Evolutionary conservation across 805 yeast genomes (phyloP), one percentile per base, ranked within the genome.

Genomic region (Candida insectalens): DNA sequence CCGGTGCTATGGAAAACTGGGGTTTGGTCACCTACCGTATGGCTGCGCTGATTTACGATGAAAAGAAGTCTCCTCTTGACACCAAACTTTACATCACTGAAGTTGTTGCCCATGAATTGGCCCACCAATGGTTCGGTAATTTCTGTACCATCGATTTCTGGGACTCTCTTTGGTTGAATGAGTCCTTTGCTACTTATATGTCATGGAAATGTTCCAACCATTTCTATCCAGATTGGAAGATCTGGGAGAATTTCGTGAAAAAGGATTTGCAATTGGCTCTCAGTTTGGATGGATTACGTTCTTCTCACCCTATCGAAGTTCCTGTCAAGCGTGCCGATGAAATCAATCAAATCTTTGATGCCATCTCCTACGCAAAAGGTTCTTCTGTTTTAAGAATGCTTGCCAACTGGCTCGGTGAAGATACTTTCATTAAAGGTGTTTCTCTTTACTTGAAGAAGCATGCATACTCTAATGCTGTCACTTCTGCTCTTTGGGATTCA

Each of bases 71-170:
- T 6, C 73, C 67, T 43, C 60, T 67, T 5, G 55, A 65, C 16
- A 69, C 71, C 41, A 74, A 79, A 54, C 72, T 77, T 51, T 77
- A 81, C 46, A 89, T 83, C 28, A 78, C 85, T 10, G 83, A 83
- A 51, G 94, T 83, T 27, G 82, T 83, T 32, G 78, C 78, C 38
- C 95, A 84, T 58, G 95, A 83, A 57, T 65, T 83, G 41, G 94
- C 94, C n/a, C 95, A 83, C 59, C 94, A 83, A 59, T 84, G 94
- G 94, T 84, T 83, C 48, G 94, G 95, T 39, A 79, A 84, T 58
- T 68, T 83, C 46, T 92, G 84, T 42, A 84, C 94, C 29, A 83
- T 83, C 94, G 78, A 82, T 47, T 84, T 92, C 84, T 83, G 95
- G 95, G 87, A 83, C 53, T 89, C 83, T 43, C 66, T 83, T 44